phyloP scores from a whole-genome alignment of 2,329 filamentous ascomycete species.

The Claviceps sp. region DNA sequence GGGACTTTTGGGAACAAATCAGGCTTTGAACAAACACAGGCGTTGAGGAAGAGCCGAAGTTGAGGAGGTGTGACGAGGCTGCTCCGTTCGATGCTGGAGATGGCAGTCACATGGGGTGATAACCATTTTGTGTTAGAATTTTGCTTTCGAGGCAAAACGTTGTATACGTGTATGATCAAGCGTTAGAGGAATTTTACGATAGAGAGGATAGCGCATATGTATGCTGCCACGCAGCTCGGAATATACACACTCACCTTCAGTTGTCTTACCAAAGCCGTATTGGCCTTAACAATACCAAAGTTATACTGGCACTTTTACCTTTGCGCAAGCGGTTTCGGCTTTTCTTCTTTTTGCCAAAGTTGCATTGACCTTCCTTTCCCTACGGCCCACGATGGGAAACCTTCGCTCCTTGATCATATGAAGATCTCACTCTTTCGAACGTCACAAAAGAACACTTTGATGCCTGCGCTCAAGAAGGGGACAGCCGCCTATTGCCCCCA shows the following conservation, averaged over 20 bases:
- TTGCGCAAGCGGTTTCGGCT: too few relatives aligned
- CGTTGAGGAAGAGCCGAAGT: not conserved
- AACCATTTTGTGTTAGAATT: conserved; percentile 19
- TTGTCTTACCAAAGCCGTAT: too few relatives aligned
- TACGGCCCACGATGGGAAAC: too few relatives aligned
- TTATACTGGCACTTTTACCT: too few relatives aligned
- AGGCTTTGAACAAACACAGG: not conserved
- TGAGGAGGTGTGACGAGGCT: not conserved
- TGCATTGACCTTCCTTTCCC: too few relatives aligned
- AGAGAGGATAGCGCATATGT: conserved; percentile 9
- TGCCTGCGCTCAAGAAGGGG: too few relatives aligned
- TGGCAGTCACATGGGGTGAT: conserved; percentile 11
- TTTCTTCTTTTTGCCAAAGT: too few relatives aligned
- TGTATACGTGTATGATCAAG: conserved; percentile 18
- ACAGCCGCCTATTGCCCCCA: too few relatives aligned
- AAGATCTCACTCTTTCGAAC: too few relatives aligned
- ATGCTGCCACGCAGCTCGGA: not conserved
- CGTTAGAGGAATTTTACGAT: conserved; percentile 8
- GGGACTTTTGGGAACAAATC: conserved; percentile 3
- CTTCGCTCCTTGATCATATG: too few relatives aligned
- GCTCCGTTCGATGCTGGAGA: conserved; percentile 9
- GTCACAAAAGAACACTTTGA: too few relatives aligned
- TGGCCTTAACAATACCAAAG: too few relatives aligned
- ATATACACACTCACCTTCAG: not conserved
- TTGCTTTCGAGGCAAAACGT: conserved; percentile 10